These are phyloP conservation scores for Ceratorhiza oryzae-sativae DNA, from an alignment of 1,284 basidiomycete genomes.

Conservation along the genomic window DNA sequence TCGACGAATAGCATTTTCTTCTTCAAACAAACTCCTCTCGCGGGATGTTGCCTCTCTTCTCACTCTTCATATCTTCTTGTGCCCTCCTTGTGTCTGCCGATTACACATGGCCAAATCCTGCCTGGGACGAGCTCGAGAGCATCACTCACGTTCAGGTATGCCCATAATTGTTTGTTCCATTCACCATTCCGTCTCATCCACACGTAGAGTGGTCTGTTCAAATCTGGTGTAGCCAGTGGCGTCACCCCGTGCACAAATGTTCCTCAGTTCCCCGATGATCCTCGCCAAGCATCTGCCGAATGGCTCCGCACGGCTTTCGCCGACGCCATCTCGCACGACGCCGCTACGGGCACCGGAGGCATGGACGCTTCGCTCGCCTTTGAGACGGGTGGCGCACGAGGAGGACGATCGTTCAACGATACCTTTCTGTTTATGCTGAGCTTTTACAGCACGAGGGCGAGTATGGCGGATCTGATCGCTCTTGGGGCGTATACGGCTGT, in stretches of 20 bases:
- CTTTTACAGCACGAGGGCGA: background rate
- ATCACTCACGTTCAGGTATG: constrained; percentile 1
- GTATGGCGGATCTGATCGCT: background rate
- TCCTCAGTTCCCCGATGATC: background rate
- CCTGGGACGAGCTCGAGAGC: background rate
- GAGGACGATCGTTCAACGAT: background rate
- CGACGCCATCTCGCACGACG: background rate
- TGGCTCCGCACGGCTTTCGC: background rate
- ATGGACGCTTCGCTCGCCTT: background rate
- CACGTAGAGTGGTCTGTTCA: background rate
- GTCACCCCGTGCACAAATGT: background rate
- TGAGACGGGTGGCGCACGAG: background rate
- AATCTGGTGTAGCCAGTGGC: background rate
- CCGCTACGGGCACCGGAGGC: background rate
- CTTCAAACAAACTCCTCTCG: no score
- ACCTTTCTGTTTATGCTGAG: background rate
- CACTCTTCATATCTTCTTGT: no score
- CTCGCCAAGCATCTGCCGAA: background rate
- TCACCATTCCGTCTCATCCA: no score
- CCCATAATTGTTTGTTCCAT: no score
- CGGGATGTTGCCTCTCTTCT: no score
- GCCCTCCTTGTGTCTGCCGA: no score
- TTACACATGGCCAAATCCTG: background rate
- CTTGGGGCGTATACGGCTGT: background rate
- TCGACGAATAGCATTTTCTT: no score